A percentile compares a stretch with the other conserved stretches of the same genome.
phyloP scores from a whole-genome alignment of 2,329 filamentous ascomycete genomes.

The Sporothrix sp. region DNA sequence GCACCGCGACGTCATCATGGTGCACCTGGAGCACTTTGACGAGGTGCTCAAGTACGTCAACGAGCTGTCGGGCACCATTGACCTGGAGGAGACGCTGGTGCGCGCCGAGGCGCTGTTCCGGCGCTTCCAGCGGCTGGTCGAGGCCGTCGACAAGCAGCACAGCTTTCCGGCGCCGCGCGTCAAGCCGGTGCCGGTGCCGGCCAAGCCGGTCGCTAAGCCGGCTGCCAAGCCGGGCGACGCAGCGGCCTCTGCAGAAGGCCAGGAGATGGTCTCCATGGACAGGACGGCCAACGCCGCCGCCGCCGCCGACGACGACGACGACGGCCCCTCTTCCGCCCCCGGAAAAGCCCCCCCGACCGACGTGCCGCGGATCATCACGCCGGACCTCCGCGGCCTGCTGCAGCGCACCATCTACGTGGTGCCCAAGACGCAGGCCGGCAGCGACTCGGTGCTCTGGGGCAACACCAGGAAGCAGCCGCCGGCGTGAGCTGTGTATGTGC shows the following conservation, averaged over 20 bases:
- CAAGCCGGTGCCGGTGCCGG: no score
- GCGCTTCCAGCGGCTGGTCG: slow-evolving; percentile 78
- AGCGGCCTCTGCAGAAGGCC: not conserved
- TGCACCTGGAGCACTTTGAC: slow-evolving; percentile 87
- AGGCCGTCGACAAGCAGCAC: slow-evolving; percentile 84
- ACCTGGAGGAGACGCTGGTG: slow-evolving; percentile 75
- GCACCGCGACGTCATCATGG: slow-evolving; percentile 93
- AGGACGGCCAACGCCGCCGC: not conserved
- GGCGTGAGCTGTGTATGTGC: not conserved
- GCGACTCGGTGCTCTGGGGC: slow-evolving; percentile 15
- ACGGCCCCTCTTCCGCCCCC: not conserved
- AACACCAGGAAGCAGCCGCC: slow-evolving; percentile 2
- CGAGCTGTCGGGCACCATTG: slow-evolving; percentile 86
- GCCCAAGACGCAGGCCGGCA: slow-evolving; percentile 10
- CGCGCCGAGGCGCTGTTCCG: slow-evolving; percentile 82
- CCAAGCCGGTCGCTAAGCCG: no score
- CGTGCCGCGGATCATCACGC: slow-evolving; percentile 38
- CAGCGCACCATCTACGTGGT: slow-evolving; percentile 35
- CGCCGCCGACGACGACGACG: not conserved
- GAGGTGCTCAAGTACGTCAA: slow-evolving; percentile 98
- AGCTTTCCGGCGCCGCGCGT: slow-evolving; percentile 60
- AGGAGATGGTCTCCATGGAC: slow-evolving; percentile 12
- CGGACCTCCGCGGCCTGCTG: slow-evolving; percentile 45
- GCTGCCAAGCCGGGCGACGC: not conserved
- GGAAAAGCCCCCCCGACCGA: not conserved